Percentiles rank a stretch among this genome's conserved stretches.
Evolutionary conservation across 169 alveolate genomes (phyloP).

Genomic region (Plasmodium coatneyi): DNA sequence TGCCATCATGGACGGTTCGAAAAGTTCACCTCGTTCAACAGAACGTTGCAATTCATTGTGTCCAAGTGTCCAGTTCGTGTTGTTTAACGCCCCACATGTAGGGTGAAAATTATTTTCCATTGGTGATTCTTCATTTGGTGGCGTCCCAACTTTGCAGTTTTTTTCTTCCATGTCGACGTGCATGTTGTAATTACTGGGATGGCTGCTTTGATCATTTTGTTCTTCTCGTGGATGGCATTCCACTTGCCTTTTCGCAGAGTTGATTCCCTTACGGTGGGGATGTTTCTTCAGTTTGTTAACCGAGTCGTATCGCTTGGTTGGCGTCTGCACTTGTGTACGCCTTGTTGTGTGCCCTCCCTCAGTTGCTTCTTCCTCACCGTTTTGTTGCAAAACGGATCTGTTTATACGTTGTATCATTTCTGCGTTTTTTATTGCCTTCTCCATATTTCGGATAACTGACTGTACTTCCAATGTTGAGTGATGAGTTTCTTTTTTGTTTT

Average conservation of each 20-base stretch:
- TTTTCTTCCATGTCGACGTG: not conserved
- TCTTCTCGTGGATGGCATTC: not conserved
- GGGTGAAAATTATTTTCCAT: not conserved
- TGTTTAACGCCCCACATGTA: not conserved
- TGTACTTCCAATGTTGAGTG: not conserved
- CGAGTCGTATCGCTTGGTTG: not conserved
- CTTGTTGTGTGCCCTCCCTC: not conserved
- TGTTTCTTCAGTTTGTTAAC: not conserved
- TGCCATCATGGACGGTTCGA: not conserved
- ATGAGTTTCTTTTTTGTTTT: not conserved
- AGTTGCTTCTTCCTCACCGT: not conserved
- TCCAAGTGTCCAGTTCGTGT: not conserved
- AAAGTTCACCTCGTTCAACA: not conserved
- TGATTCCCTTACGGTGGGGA: not conserved
- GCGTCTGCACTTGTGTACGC: not conserved
- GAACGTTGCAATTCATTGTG: not conserved
- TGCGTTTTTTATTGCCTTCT: slow-evolving; percentile 25
- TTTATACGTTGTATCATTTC: slow-evolving; percentile 7
- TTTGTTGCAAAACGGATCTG: not conserved
- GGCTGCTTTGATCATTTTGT: not conserved
- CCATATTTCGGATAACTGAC: slow-evolving; percentile 9
- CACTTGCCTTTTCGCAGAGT: not conserved
- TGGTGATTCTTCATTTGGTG: no score
- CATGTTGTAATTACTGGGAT: not conserved
- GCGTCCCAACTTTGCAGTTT: not conserved